These are phyloP conservation scores for Trebouxia sp. DNA, from an alignment of 139 green algal species.

Conservation along the genomic window DNA sequence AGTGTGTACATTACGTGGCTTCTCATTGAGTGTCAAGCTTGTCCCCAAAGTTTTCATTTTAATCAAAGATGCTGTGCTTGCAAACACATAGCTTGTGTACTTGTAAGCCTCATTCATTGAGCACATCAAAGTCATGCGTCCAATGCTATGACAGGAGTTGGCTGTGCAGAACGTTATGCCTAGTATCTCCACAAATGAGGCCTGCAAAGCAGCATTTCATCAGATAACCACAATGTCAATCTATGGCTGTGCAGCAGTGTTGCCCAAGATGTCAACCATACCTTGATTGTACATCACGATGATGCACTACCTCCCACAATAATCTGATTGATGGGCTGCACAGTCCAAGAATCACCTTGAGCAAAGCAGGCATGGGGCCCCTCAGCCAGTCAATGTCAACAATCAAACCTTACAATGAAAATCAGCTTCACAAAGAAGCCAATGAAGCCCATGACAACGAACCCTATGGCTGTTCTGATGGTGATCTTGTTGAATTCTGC, in stretches of 20 bases:
- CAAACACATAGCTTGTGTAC: neutral
- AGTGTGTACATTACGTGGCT: neutral
- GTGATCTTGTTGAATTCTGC: constrained; percentile 92
- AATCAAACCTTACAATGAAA: constrained; percentile 79
- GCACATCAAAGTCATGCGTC: no score
- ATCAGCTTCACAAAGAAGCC: constrained; percentile 98
- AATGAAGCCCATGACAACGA: constrained; percentile 96
- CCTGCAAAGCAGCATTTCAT: neutral
- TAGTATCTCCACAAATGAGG: no score
- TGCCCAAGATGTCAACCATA: neutral
- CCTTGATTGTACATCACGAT: neutral
- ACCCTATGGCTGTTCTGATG: constrained; percentile 81
- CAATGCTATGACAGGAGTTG: no score
- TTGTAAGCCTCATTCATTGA: no score
- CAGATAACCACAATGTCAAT: no score
- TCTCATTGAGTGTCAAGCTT: neutral
- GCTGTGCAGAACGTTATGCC: no score
- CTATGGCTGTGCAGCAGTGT: no score
- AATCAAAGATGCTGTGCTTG: neutral
- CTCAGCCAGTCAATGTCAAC: neutral
- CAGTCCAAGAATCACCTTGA: neutral
- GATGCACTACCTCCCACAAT: constrained; percentile 67
- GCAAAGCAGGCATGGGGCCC: neutral
- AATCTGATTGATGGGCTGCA: constrained; percentile 87
- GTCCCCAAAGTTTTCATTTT: neutral